Conservation (phyloP, 2,329 filamentous ascomycete species). For the Colletotrichum scovillei region DNA sequence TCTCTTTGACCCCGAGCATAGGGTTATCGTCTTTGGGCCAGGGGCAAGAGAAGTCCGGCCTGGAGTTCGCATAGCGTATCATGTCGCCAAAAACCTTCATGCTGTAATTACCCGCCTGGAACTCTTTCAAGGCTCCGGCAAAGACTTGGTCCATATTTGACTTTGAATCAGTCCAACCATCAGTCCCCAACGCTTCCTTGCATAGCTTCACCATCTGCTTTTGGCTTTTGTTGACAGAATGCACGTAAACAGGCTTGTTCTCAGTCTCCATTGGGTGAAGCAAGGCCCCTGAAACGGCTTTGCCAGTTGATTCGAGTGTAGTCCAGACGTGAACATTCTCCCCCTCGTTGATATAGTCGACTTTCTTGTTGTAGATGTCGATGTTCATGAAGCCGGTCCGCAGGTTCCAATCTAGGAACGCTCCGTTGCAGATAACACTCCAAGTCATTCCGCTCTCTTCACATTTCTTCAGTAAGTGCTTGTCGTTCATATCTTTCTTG, state of each 20-base stretch:
- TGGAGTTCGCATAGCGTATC: constrained; percentile 36
- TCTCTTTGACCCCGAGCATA: constrained; percentile 35
- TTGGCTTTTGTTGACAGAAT: constrained; percentile 38
- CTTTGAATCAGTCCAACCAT: constrained; percentile 33
- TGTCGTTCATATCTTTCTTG: constrained; percentile 34
- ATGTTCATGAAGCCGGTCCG: constrained; percentile 38
- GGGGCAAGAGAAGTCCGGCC: constrained; percentile 24
- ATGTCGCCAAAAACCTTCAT: constrained; percentile 29
- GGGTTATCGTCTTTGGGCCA: constrained; percentile 36
- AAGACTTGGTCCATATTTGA: constrained; percentile 35
- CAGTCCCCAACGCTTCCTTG: constrained; percentile 34
- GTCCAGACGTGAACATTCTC: constrained; percentile 38
- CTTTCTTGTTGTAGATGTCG: constrained; percentile 38
- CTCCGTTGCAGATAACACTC: constrained; percentile 43
- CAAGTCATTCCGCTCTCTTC: constrained; percentile 38
- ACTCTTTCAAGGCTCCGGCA: constrained; percentile 27
- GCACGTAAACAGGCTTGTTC: constrained; percentile 41
- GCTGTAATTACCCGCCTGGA: constrained; percentile 36
- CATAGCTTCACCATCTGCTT: constrained; percentile 37
- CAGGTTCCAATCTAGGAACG: constrained; percentile 44
- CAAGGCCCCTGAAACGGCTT: constrained; percentile 41
- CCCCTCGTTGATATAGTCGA: constrained; percentile 40
- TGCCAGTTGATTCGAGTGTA: constrained; percentile 40
- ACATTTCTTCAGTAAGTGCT: constrained; percentile 11
- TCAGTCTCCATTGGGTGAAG: constrained; percentile 40